phyloP scores from a whole-genome alignment of 805 yeast genomes.

The Zygotorulaspora florentina region DNA sequence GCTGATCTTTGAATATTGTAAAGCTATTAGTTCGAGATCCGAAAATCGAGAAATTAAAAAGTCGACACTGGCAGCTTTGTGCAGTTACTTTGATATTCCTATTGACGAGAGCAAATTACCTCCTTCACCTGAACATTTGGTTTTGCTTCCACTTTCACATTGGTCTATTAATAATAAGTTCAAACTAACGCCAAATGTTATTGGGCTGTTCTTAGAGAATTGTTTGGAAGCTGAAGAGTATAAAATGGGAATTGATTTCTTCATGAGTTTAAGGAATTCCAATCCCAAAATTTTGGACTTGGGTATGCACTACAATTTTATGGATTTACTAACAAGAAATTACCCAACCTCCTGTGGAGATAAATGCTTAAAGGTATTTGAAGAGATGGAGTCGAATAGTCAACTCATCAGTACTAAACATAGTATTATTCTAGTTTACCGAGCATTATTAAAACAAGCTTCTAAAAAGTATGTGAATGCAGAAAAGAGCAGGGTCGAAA shows the following conservation, averaged over 20 bases:
- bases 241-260: conserved; percentile 18
- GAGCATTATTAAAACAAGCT: conserved; percentile 27
- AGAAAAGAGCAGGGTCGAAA: conserved; percentile 10
- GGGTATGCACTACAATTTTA: conserved; percentile 19
- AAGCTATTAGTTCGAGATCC: conserved; percentile 17
- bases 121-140: conserved; percentile 1
- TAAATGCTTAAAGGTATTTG: conserved; percentile 14
- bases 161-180: conserved; percentile 18
- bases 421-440: conserved; percentile 22
- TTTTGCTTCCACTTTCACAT: conserved; percentile 15
- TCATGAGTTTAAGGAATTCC: conserved; percentile 4
- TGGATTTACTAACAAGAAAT: conserved; percentile 10
- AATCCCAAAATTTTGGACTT: conserved; percentile 17
- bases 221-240: conserved; percentile 17
- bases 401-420: conserved; percentile 13
- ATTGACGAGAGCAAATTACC: conserved; percentile 1
- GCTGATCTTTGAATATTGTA: conserved; percentile 25
- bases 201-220: conserved; percentile 22
- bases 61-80: conserved; percentile 12
- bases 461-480: conserved; percentile 14
- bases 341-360: conserved; percentile 20
- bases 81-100: conserved; percentile 17
- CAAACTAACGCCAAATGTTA: conserved; percentile 13
- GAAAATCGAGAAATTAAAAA: conserved; percentile 4
- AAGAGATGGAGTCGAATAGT: conserved; percentile 13